Evolutionary conservation across 2,329 filamentous ascomycete species (phyloP), one percentile per base, ranked within the genome.

Genomic region (Aspergillus amoenus): DNA sequence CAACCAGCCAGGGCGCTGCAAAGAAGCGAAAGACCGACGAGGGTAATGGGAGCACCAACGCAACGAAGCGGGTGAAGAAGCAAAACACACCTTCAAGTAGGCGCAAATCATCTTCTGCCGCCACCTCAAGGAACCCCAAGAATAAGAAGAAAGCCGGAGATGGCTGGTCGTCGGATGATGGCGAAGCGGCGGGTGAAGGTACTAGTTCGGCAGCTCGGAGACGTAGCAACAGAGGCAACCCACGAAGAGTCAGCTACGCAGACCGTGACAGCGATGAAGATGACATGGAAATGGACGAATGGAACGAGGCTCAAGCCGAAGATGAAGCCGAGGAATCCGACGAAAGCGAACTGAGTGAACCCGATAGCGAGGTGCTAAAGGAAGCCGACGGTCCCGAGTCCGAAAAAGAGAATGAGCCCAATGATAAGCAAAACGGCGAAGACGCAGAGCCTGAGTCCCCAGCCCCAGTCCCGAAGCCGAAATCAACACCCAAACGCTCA

Each of bases 191-290:
- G 34, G 63, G 68, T 42, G 72, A 67, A 62, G 65, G 66, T 32
- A 71, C 68, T 9, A 47, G 22, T 12, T 50, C 66, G 7, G 64
- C 70, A 17, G 63, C 69, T 48, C 70, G 74, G 48, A 76, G 73
- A 51, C 76, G 71, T 59, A 81, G 72, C 61, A 73, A 65, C 56
- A 71, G 74, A 52, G 73, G 68, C 18, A 67, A 66, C 5, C 67
- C 66, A 11, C 70, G 70, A 32, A 67, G 67, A 13, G 68, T 79
- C 59, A 78, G 72, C 58, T 79, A 79, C 58, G 74, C 68, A 5
- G 78, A 81, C 55, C 73, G 70, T 18, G 74, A 76, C 57, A 79
- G 74, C 43, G 76, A 76, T 34, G 76, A 78, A 37, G 76, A 77
- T 18, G 76, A 78, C 48, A 63, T 69, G 41, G 75, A 78, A 52